Percentiles rank a stretch among this genome's conserved stretches.
These are phyloP conservation scores for Myriosclerotinia curreyana DNA, from an alignment of 2,329 filamentous ascomycete species.

Conservation along the genomic window DNA sequence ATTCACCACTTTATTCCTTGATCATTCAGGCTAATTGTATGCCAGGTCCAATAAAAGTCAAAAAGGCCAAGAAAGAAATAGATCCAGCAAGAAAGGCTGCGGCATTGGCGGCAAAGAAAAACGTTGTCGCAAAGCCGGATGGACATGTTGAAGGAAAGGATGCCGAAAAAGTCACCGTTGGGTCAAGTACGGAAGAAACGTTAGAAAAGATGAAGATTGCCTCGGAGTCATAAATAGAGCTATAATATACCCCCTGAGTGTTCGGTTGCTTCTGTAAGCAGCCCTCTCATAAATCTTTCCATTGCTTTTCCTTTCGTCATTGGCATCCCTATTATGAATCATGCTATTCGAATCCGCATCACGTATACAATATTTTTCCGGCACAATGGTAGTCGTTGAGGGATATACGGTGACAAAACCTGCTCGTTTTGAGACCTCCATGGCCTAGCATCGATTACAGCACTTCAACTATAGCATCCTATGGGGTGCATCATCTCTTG, in stretches of 20 bases:
- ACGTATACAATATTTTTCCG: not conserved
- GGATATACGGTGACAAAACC: not conserved
- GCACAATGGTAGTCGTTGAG: not conserved
- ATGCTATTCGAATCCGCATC: not conserved
- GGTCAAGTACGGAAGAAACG: conserved; percentile 31
- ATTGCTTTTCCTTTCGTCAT: not conserved
- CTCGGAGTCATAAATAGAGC: conserved; percentile 29
- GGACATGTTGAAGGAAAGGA: conserved; percentile 33
- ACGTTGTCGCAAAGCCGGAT: conserved; percentile 34
- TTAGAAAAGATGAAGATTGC: conserved; percentile 33
- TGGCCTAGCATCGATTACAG: not conserved
- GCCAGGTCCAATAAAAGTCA: conserved; percentile 54
- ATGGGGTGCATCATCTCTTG: too few relatives aligned
- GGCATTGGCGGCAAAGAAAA: conserved; percentile 33
- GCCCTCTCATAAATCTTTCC: not conserved
- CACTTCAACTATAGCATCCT: not conserved
- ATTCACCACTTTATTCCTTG: conserved; percentile 38
- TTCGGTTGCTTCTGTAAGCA: conserved; percentile 19
- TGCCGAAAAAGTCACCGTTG: conserved; percentile 31
- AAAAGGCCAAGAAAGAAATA: conserved; percentile 67
- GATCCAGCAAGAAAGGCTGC: conserved; percentile 38
- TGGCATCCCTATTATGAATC: not conserved
- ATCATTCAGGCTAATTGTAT: not conserved
- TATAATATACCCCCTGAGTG: conserved; percentile 23
- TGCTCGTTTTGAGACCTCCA: not conserved